These are phyloP conservation scores for Sphaerostilbella broomeana DNA, from an alignment of 2,329 filamentous ascomycete genomes.

Conservation along the genomic window DNA sequence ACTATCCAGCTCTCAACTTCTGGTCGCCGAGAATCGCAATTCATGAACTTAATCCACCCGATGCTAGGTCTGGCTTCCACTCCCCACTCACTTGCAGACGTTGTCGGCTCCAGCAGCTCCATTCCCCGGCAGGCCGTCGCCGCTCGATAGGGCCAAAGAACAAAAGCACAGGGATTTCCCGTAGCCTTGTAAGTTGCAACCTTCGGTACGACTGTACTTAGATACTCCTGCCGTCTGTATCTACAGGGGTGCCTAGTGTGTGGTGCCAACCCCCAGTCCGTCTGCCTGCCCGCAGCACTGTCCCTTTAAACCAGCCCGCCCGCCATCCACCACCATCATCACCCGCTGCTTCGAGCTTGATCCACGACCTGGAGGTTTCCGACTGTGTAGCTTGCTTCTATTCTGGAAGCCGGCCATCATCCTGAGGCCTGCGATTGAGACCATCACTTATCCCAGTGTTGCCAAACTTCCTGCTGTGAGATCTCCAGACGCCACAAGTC, in stretches of 20 bases:
- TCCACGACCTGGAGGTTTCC: slow-evolving; percentile 14
- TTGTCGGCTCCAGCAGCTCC: no score
- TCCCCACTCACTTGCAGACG: no score
- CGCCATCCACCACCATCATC: slow-evolving; percentile 11
- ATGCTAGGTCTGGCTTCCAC: no score
- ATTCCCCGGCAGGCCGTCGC: no score
- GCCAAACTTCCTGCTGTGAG: slow-evolving; percentile 1
- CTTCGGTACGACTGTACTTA: not conserved
- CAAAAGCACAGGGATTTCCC: not conserved
- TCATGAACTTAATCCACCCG: no score
- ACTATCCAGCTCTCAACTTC: no score
- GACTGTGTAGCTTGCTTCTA: slow-evolving; percentile 17
- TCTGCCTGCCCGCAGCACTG: slow-evolving; percentile 12
- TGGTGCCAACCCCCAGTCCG: slow-evolving; percentile 6
- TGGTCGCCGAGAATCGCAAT: no score
- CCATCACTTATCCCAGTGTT: slow-evolving; percentile 16
- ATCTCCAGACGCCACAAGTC: slow-evolving; percentile 2
- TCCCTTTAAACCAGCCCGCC: slow-evolving; percentile 27
- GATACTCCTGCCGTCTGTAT: no score
- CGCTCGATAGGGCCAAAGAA: not conserved
- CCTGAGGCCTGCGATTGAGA: slow-evolving; percentile 17
- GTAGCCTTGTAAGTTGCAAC: not conserved
- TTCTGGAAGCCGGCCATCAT: slow-evolving; percentile 18
- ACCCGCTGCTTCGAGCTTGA: slow-evolving; percentile 10
- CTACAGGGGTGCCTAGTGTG: no score